These are phyloP conservation scores for Scheffersomyces titani DNA, from an alignment of 1,139 yeast genomes.

Conservation along the genomic window DNA sequence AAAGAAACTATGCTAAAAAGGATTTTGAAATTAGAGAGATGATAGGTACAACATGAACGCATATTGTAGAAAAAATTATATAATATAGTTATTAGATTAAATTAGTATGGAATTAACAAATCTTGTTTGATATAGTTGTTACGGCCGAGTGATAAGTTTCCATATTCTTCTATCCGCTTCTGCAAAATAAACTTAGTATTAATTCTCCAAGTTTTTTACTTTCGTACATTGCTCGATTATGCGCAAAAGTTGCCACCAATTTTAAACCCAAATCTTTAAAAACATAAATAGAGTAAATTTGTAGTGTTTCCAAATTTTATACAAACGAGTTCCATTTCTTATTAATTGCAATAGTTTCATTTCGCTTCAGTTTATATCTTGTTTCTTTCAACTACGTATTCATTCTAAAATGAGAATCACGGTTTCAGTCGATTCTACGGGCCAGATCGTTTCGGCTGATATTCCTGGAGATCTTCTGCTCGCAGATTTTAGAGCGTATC, in stretches of 20 bases:
- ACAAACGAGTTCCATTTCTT: neutral
- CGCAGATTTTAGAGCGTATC: constrained; percentile 71
- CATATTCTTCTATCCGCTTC: neutral
- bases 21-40: too few relatives aligned
- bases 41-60: too few relatives aligned
- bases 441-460: constrained; percentile 47
- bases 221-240: neutral
- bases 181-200: too few relatives aligned
- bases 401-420: constrained; percentile 34
- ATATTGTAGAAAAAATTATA: too few relatives aligned
- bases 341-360: neutral
- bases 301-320: neutral
- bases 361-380: neutral
- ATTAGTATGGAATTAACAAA: neutral
- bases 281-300: too few relatives aligned
- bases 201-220: neutral
- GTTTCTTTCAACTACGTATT: neutral
- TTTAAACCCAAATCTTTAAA: too few relatives aligned
- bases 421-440: constrained; percentile 32
- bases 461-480: constrained; percentile 65
- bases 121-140: neutral
- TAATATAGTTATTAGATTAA: too few relatives aligned
- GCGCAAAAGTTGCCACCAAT: neutral
- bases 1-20: too few relatives aligned
- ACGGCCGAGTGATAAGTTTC: neutral